These are phyloP conservation scores for Fusarium metavorans DNA, from an alignment of 2,329 filamentous ascomycete genomes.

Conservation along the genomic window DNA sequence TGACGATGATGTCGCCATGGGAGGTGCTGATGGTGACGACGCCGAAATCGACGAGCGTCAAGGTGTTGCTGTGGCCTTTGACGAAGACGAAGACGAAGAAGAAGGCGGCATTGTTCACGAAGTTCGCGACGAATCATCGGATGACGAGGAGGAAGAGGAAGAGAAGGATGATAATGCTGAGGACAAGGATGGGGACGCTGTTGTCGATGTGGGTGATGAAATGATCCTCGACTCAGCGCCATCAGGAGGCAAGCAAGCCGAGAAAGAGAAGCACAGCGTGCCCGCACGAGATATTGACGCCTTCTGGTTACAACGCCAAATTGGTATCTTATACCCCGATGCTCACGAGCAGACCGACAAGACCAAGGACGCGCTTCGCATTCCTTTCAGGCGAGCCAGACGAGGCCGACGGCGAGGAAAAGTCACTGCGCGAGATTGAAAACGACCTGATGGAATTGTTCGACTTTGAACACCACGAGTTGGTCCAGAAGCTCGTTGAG, in stretches of 20 bases:
- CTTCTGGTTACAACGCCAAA: constrained; percentile 95
- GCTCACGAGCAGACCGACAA: constrained; percentile 95
- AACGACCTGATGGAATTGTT: constrained; percentile 99
- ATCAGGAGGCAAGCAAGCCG: constrained; percentile 59
- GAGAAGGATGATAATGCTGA: constrained; percentile 71
- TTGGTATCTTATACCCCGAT: constrained; percentile 88
- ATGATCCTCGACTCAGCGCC: constrained; percentile 83
- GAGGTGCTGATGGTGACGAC: constrained; percentile 71
- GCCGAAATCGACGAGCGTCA: constrained; percentile 93
- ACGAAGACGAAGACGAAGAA: constrained; percentile 90
- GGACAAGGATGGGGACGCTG: constrained; percentile 63
- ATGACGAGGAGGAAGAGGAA: constrained; percentile 78
- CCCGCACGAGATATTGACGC: constrained; percentile 93
- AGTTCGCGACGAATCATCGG: constrained; percentile 88
- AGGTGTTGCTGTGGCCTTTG: constrained; percentile 97
- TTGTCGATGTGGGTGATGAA: constrained; percentile 77
- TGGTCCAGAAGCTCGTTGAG: constrained; percentile 89
- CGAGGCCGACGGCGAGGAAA: constrained; percentile 80
- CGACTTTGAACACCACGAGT: constrained; percentile 94
- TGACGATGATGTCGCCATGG: constrained; percentile 86
- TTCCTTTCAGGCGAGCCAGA: constrained; percentile 82
- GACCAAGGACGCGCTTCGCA: constrained; percentile 84
- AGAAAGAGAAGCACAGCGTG: constrained; percentile 72
- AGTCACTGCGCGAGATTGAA: constrained; percentile 90
- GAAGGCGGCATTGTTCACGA: constrained; percentile 83